A percentile compares a stretch with the other conserved stretches of the same genome.
phyloP scores from a whole-genome alignment of 2,329 filamentous ascomycete species.

The Conoideocrella luteorostrata region DNA sequence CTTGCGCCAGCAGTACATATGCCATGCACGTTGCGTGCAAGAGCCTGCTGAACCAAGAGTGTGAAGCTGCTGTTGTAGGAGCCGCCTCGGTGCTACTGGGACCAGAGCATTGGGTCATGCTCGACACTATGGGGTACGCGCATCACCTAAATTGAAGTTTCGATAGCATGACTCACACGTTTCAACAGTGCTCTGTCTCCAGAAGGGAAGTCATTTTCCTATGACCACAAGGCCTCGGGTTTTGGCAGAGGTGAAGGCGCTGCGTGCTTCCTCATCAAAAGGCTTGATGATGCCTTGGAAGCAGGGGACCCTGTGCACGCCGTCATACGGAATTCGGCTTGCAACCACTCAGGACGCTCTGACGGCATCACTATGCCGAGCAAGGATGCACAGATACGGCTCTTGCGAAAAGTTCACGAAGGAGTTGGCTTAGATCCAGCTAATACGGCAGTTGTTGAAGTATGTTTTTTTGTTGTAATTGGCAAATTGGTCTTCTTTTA shows the following conservation, averaged over 20 bases:
- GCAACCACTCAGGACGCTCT: constrained; percentile 9
- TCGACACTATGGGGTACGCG: constrained; percentile 6
- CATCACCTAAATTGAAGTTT: too few species aligned
- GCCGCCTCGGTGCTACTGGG: constrained; percentile 13
- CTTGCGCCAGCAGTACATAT: constrained; percentile 29
- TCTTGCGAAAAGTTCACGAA: constrained; percentile 28
- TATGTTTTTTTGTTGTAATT: not conserved
- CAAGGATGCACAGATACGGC: constrained; percentile 17
- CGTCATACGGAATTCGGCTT: constrained; percentile 8
- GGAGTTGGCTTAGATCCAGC: constrained; percentile 21
- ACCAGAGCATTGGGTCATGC: constrained; percentile 11
- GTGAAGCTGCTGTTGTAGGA: constrained; percentile 9
- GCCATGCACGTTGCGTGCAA: constrained; percentile 23
- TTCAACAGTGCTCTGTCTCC: constrained; percentile 21
- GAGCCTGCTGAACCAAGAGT: constrained; percentile 10
- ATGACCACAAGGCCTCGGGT: constrained; percentile 32
- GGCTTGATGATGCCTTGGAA: constrained; percentile 32
- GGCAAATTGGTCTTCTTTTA: not conserved
- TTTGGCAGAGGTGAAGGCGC: constrained; percentile 41
- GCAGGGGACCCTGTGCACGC: constrained; percentile 32
- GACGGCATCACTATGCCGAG: constrained; percentile 11
- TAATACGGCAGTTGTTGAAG: constrained; percentile 12
- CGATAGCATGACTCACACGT: too few species aligned
- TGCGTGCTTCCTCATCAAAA: constrained; percentile 35
- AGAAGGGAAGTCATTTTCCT: constrained; percentile 23